A percentile compares a stretch with the other conserved stretches of the same genome.
These are phyloP conservation scores for Silene conica DNA, from an alignment of 148 eudicot genomes.

Conservation along the genomic window DNA sequence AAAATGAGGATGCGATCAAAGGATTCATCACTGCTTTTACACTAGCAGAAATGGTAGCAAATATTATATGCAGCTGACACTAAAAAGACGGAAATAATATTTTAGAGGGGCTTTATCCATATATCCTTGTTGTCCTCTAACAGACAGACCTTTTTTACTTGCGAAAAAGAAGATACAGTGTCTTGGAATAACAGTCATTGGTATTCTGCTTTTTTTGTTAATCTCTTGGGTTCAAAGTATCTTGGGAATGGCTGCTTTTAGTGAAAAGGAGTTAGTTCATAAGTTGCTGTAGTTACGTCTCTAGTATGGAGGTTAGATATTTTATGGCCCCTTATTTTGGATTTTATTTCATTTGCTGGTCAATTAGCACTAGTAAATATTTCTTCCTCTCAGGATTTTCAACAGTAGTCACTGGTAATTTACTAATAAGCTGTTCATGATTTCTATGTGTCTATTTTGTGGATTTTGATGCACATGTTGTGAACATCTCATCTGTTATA, in stretches of 20 bases:
- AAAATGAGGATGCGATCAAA: not conserved
- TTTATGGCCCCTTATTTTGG: not conserved
- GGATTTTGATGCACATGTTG: not conserved
- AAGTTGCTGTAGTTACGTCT: not conserved
- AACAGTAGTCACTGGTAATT: not conserved
- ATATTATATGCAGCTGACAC: not conserved
- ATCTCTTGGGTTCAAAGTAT: not conserved
- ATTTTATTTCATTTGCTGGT: not conserved
- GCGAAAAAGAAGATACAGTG: not conserved
- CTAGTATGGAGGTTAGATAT: not conserved
- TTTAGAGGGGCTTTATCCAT: not conserved
- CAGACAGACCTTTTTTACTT: no score
- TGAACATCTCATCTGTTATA: not conserved
- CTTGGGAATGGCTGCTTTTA: not conserved
- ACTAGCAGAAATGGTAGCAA: not conserved
- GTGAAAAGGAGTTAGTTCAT: not conserved
- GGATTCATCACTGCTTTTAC: not conserved
- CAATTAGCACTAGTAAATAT: no score
- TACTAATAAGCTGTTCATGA: not conserved
- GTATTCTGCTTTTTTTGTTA: not conserved
- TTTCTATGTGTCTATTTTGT: not conserved
- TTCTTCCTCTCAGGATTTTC: not conserved
- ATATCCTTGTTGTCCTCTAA: not conserved
- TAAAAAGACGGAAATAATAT: not conserved
- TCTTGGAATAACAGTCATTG: not conserved